Base-by-base conservation (phyloP, 768 basidiomycete species). In the Tubosaeta sp. region DNA sequence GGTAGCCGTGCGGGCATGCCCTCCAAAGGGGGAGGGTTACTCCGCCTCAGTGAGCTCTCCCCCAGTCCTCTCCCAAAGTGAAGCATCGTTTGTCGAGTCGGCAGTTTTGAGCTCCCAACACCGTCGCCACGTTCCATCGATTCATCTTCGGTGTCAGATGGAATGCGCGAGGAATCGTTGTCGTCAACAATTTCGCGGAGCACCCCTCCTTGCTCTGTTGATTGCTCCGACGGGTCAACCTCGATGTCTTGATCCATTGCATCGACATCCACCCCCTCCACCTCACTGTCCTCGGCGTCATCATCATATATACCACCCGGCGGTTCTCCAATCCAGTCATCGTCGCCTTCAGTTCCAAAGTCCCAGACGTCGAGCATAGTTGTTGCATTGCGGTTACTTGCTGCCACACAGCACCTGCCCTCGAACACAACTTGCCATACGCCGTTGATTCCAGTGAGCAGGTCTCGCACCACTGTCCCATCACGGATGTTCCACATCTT, bases 361-460 rank as follows among this genome's bases (percentile, higher is more conserved):
- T 93, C 89, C 90, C 90, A 93, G 25, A 93, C 91, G 62, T 93
- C 91, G 49, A 93, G 73, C 52, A 88, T 85, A 5, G 91, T 92
- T 6, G 80, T 70, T 59, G 88, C 82, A 55, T 81, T 81, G 52
- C 86, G 77, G 59, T 93, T 91, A 65, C 89, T 91, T 29, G 97
- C 97, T 8, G 94, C 93, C 42, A 99, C 91, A 64, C 93, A 91
- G 81, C 92, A 92, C 53, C 93, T 76, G 0, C 93, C 91, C 68
- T 95, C 90, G 67, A 95, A 97, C 29, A 92, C 85, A 41, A 98
- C 92, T 71, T 98, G 95, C 95, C 95, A 99, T 22, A 99, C 97
- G 12, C 92, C 94, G 16, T 85, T 88, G 57, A 97, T 91, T 10
- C 91, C 89, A 1, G 88, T 91, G 57, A 97, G 74, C 56, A 99